These are phyloP conservation scores for Cyamopsis tetragonoloba DNA, from an alignment of 306 rosid genomes.

Conservation along the genomic window DNA sequence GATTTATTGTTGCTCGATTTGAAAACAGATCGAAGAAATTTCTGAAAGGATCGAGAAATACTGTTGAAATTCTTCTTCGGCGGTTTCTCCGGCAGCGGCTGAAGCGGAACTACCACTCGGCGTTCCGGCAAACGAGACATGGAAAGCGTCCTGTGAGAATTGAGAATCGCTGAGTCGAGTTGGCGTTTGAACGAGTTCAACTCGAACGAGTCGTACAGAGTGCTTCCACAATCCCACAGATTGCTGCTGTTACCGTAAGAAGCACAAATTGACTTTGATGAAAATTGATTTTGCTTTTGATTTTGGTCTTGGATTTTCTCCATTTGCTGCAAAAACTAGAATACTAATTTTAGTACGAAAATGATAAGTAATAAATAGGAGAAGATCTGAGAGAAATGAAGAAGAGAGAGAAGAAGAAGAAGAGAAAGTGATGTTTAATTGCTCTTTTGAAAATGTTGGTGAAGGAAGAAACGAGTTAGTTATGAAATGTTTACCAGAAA, in stretches of 20 bases:
- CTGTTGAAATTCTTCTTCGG: slow-evolving; percentile 46
- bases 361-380: not conserved
- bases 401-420: no score
- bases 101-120: slow-evolving; percentile 7
- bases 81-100: not conserved
- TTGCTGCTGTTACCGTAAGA: not conserved
- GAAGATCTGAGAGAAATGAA: not conserved
- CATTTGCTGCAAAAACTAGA: no score
- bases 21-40: slow-evolving; percentile 67
- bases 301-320: slow-evolving; percentile 2
- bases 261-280: slow-evolving; percentile 13
- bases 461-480: slow-evolving; percentile 41
- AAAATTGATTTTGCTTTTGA: not conserved
- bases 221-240: slow-evolving; percentile 89
- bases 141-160: slow-evolving; percentile 49
- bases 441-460: slow-evolving; percentile 33
- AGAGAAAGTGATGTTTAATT: not conserved
- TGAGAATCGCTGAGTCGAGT: slow-evolving; percentile 63
- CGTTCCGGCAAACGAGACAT: slow-evolving; percentile 63
- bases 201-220: slow-evolving; percentile 89
- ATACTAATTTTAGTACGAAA: no score
- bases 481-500: slow-evolving; percentile 32
- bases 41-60: slow-evolving; percentile 65
- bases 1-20: slow-evolving; percentile 28
- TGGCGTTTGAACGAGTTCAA: slow-evolving; percentile 73